phyloP scores from a whole-genome alignment of 208 protist species.

The Histomonas meleagridis region DNA sequence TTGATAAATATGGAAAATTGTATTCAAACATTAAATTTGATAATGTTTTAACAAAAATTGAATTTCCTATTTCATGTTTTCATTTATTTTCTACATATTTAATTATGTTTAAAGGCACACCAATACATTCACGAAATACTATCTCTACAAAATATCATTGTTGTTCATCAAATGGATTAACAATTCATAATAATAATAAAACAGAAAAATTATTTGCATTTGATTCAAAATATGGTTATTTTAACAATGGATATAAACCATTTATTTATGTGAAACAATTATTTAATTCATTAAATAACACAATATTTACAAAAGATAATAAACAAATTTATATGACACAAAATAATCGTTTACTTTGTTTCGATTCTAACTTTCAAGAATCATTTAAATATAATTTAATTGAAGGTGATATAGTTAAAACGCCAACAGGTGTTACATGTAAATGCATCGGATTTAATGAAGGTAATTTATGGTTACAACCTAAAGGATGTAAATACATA shows the following conservation, averaged over 20 bases:
- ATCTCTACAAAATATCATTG: too few relatives aligned
- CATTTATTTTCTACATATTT: too few relatives aligned
- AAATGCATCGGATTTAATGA: not conserved
- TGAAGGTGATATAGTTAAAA: not conserved
- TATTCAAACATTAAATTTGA: not conserved
- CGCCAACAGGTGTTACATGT: not conserved
- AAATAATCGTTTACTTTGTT: not conserved
- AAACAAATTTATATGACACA: not conserved
- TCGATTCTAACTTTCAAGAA: not conserved
- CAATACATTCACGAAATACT: too few relatives aligned
- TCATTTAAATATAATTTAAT: not conserved
- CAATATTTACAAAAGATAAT: not conserved
- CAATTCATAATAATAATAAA: not conserved
- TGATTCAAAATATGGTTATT: not conserved
- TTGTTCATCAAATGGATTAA: not conserved
- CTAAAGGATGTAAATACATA: not conserved
- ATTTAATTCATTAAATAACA: not conserved
- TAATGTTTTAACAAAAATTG: too few relatives aligned
- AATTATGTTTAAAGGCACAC: too few relatives aligned
- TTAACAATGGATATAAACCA: not conserved
- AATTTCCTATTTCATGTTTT: too few relatives aligned
- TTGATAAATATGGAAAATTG: not conserved
- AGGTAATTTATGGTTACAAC: not conserved
- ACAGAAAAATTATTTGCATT: not conserved
- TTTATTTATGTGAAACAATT: too few relatives aligned